These are phyloP conservation scores for Penicillium freii DNA, from an alignment of 2,329 filamentous ascomycete species.

Conservation along the genomic window DNA sequence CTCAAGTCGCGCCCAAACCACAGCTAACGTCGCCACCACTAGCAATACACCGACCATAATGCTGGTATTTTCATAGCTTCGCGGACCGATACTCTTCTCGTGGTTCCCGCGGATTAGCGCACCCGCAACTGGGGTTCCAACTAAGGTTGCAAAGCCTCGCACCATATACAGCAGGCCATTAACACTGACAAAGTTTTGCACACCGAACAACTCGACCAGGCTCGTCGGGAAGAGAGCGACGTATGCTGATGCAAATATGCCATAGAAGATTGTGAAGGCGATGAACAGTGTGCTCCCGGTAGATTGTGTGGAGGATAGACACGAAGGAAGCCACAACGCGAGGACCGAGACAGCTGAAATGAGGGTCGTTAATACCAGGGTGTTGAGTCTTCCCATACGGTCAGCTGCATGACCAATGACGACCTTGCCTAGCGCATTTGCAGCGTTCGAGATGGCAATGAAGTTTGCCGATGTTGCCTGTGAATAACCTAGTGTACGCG, in stretches of 20 bases:
- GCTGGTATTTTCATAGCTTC: constrained; percentile 25
- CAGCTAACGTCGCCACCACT: constrained; percentile 23
- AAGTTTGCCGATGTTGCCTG: constrained; percentile 38
- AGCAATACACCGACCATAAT: constrained; percentile 28
- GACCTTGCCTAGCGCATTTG: constrained; percentile 41
- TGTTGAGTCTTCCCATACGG: constrained; percentile 40
- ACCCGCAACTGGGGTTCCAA: constrained; percentile 39
- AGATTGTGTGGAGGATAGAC: constrained; percentile 11
- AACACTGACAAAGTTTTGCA: constrained; percentile 40
- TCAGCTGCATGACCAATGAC: constrained; percentile 41
- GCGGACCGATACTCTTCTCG: constrained; percentile 9
- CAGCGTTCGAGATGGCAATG: constrained; percentile 42
- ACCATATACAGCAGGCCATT: constrained; percentile 44
- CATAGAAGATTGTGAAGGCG: constrained; percentile 35
- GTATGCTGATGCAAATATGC: constrained; percentile 41
- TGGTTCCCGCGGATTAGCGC: constrained; percentile 26
- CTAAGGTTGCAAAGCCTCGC: constrained; percentile 37
- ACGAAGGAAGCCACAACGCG: constrained; percentile 27
- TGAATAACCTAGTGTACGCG: constrained; percentile 40
- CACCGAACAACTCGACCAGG: constrained; percentile 41
- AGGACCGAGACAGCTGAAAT: constrained; percentile 30
- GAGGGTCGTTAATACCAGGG: constrained; percentile 34
- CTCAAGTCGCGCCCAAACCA: constrained; percentile 29
- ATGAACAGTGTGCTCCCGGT: constrained; percentile 29
- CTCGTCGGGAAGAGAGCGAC: constrained; percentile 42